Base-by-base conservation (phyloP, 345 rosid species). In the Lumnitzera racemosa region DNA sequence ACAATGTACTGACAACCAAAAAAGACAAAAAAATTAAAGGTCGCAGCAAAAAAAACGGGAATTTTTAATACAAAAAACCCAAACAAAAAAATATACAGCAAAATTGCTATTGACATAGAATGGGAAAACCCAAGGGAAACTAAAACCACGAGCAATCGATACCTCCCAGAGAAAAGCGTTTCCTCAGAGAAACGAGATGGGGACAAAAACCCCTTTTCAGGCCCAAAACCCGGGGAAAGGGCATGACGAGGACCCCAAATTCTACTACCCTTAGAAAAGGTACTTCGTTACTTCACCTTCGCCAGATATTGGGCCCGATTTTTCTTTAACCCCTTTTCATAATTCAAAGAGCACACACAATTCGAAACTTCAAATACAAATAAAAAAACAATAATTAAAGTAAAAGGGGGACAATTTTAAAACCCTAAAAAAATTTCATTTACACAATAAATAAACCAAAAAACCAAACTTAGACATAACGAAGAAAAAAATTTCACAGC, bases 131-230 rank as follows among this genome's bases (percentile, higher is more conserved):
- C 24, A 24, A 46, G 12, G 13, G 48, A n/a, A n/a, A 58, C 48
- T 17, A 61, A 20, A 55, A 36, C 23, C 14, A 23, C 58, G 55
- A 52, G 55, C 25, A 62, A 66, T 25, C 11, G 57, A 54, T 66
- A 81, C 85, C 82, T 70, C 78, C 61, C 48, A n/a, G 76, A 68
- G 50, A 62, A 75, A 49, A 58, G 60, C 11, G 25, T 24, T 56
- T 72, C 78, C 24, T 71, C 77, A 12, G 76, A 63, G 61, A 63
- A 63, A 62, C 56, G 59, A 15, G 75, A 70, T 5, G 80, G 56
- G 6, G 80, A 71, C 53, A 76, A 63, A 25, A 70, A 70, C n/a
- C 74, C 65, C 61, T n/a, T n/a, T 72, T 65, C 17, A 61, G 61
- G 59, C 76, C 72, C 70, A 71, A 73, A 52, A 68, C 41, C 51